Base-by-base conservation (phyloP, 129 eudicot genomes). In the Chrysanthemum lavandulifolium region DNA sequence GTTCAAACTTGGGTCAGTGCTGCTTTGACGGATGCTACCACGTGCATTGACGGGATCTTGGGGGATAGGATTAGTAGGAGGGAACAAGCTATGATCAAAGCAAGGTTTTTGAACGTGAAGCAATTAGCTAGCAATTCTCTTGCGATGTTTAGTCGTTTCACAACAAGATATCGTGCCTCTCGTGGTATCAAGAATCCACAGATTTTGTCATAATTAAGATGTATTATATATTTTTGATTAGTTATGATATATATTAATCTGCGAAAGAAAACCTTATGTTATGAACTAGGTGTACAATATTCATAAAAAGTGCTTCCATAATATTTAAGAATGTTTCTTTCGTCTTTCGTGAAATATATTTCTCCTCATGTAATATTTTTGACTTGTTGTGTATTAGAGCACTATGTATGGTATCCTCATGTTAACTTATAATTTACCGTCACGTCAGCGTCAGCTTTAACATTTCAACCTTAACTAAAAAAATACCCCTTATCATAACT, bases 1-100 rank as follows among this genome's bases (percentile, higher is more conserved):
- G 75, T 60, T 63, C 77, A 68, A 74, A 73, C 80, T 12, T 90
- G 95, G 97, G 76, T 86, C 54, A 87, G 97, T 60, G 86, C 95
- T 5, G 97, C 91, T 19, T 71, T 85, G 5, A 83, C 97, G 0
- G 94, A 87, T 58, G 79, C 86, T 10, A 77, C 74, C 3, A 47
- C 69, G 0, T 90, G 97, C 69, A 58, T 87, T 0, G 87, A 85
- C 19, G 87, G 86, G 61, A 63, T 90, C 29, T 69, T 74, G 1
- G 86, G 80, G 31, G 61, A 13, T 18, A 76, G 72, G 31, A 73
- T 82, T 15, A 82, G 85, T 3, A 76, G 82, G 36, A 85, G 76
- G 79, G 84, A 63, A 40, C 77, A 72, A 76, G 80, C 80, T n/a
- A 68, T 78, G 55, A 77, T 84, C 29, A 81, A 71, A 61, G 85